phyloP scores from a whole-genome alignment of 257 asterid genomes.

The Cruciata laevipes region DNA sequence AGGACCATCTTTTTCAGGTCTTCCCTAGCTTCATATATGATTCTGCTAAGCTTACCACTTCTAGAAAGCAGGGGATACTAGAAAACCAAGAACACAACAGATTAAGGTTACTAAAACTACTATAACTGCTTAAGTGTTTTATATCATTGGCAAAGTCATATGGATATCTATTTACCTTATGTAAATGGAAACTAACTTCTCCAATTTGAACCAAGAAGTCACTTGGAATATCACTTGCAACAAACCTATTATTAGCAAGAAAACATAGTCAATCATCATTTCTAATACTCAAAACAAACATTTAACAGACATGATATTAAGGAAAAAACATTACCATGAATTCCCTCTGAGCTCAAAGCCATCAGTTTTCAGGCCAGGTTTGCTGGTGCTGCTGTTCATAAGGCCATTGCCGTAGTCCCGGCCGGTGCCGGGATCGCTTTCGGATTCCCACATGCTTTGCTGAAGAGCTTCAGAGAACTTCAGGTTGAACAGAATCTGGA shows the following conservation, averaged over 20 bases:
- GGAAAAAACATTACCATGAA: slow-evolving; percentile 62
- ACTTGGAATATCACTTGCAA: slow-evolving; percentile 85
- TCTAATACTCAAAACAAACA: not conserved
- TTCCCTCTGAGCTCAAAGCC: slow-evolving; percentile 87
- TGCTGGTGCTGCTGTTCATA: slow-evolving; percentile 34
- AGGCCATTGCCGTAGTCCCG: slow-evolving; percentile 64
- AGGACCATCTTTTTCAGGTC: slow-evolving; percentile 43
- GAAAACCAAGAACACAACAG: not conserved
- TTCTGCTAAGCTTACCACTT: slow-evolving; percentile 78
- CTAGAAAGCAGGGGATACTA: slow-evolving; percentile 89
- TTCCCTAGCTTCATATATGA: slow-evolving; percentile 63
- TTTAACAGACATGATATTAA: not conserved
- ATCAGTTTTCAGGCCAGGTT: slow-evolving; percentile 59
- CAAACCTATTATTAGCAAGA: slow-evolving; percentile 47
- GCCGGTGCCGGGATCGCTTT: slow-evolving; percentile 51
- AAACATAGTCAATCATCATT: not conserved
- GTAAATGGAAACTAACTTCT: slow-evolving; percentile 73
- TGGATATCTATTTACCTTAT: slow-evolving; percentile 49
- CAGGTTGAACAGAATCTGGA: slow-evolving; percentile 4
- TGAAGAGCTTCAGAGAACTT: slow-evolving; percentile 10
- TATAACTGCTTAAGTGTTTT: not conserved
- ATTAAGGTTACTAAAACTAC: not conserved
- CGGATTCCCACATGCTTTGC: slow-evolving; percentile 79
- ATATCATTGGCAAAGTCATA: not conserved
- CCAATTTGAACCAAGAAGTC: slow-evolving; percentile 79